Evolutionary conservation across 495 filamentous ascomycete species (phyloP), one percentile per base, ranked within the genome.

Genomic region (Hypoxylon cercidicola): DNA sequence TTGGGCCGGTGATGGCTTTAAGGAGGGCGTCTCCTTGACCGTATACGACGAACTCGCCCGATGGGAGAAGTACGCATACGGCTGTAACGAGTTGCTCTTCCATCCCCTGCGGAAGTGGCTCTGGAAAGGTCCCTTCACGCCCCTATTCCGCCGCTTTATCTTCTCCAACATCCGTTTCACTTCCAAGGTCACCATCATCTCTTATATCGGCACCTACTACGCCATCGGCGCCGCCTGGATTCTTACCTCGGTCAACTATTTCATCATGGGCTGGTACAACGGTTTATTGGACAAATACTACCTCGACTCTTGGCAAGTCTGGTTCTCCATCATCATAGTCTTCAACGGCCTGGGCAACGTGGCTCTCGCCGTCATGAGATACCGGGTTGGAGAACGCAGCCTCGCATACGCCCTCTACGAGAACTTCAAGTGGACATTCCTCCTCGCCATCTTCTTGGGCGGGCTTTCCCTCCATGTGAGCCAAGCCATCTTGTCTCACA

Each of bases 171-270:
- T 93, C 71, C 89, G 88, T 5, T 81, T 93, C 62, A 89, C 90
- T 4, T 90, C 87, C 55, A 93, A 93, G 74, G 75, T 93, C 71
- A 93, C 90, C 30, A 89, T 93, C 66, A 80, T 93, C 69, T 90
- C 90, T 0, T 93, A 93, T 71, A 90, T 93, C 63, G 90, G 91
- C n/a, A 93, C 90, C 13, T 93, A 93, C 78, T 93, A 93, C 73
- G 90, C 90, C 52, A 89, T 93, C 58, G 90, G 84, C 19, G 87
- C 88, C 8, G 88, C 90, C 40, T 93, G 90, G 90, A 82, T 93
- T 69, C 82, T 93, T 78, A 93, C 90, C 1, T 80, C 87, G 8
- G 78, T 80, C 62, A 93, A 93, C 77, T 93, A 92, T 74, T 90
- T 93, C 78, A 76, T 90, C 50, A 84, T 90, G 53, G 90, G 89